Conservation (phyloP, 1,284 basidiomycete genomes). For the Cryptococcus neoformans region DNA sequence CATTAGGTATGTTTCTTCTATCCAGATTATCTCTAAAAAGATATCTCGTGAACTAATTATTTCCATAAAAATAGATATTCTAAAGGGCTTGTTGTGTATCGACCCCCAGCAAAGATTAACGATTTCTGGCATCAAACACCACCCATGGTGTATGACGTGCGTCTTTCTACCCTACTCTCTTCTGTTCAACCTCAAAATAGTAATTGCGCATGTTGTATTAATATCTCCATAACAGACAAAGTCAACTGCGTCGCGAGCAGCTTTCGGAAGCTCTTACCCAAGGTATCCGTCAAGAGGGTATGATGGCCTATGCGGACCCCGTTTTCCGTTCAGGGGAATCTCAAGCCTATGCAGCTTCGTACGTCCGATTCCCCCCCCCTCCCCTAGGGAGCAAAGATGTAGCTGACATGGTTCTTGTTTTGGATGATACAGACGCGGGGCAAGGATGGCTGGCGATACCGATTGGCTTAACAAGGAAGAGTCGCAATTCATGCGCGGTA, state of each 20-base stretch:
- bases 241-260: constrained; percentile 63
- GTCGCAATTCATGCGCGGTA: constrained; percentile 46
- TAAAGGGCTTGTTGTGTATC: constrained; percentile 69
- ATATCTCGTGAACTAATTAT: no score
- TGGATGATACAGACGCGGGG: constrained; percentile 25
- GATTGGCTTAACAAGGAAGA: constrained; percentile 42
- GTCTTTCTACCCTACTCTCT: constrained; percentile 11
- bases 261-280: constrained; percentile 69
- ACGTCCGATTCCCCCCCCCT: constrained; percentile 5
- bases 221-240: constrained; percentile 53
- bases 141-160: constrained; percentile 77
- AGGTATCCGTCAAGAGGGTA: constrained; percentile 62
- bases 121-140: constrained; percentile 63
- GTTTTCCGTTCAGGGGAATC: constrained; percentile 42
- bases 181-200: no score
- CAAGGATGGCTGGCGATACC: constrained; percentile 30
- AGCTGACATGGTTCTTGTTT: background rate
- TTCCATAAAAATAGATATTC: constrained; percentile 56
- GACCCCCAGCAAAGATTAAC: constrained; percentile 69
- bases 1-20: constrained; percentile 57
- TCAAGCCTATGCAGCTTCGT: constrained; percentile 37
- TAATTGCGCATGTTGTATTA: no score
- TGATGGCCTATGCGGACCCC: constrained; percentile 65
- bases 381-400: background rate
- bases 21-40: no score